Evolutionary conservation across 1,284 basidiomycete species (phyloP).

Genomic region (Tilletia setariae): DNA sequence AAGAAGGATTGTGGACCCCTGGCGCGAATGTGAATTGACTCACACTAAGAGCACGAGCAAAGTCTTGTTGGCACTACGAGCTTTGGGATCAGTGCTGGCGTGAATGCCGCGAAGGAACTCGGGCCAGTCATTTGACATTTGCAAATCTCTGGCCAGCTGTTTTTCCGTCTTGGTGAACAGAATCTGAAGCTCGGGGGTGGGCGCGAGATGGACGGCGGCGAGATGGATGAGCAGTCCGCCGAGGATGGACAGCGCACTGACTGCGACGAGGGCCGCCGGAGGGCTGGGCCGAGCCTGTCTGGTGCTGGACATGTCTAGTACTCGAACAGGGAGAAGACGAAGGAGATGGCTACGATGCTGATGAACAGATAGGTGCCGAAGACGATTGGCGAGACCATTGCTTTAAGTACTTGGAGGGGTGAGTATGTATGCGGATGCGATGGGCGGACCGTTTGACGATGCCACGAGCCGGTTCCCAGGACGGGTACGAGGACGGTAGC

Average conservation of each 20-base stretch:
- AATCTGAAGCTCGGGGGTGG: neutral
- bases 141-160: neutral
- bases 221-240: neutral
- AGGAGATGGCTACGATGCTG: constrained; percentile 32
- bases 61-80: neutral
- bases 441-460: too few relatives aligned
- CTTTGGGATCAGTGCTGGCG: neutral
- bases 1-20: too few relatives aligned
- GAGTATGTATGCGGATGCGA: too few relatives aligned
- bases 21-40: neutral
- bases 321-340: constrained; percentile 32
- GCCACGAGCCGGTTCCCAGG: too few relatives aligned
- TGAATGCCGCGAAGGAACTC: neutral
- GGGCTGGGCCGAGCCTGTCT: neutral
- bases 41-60: constrained; percentile 9
- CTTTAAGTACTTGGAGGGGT: too few relatives aligned
- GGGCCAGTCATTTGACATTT: constrained; percentile 1
- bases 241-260: neutral
- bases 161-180: neutral
- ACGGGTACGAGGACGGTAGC: too few relatives aligned
- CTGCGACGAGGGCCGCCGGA: neutral
- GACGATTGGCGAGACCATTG: constrained; percentile 11
- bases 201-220: constrained; percentile 7
- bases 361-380: constrained; percentile 33
- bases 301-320: neutral